These are phyloP conservation scores for Triadica sebifera DNA, from an alignment of 345 rosid species.

Conservation along the genomic window DNA sequence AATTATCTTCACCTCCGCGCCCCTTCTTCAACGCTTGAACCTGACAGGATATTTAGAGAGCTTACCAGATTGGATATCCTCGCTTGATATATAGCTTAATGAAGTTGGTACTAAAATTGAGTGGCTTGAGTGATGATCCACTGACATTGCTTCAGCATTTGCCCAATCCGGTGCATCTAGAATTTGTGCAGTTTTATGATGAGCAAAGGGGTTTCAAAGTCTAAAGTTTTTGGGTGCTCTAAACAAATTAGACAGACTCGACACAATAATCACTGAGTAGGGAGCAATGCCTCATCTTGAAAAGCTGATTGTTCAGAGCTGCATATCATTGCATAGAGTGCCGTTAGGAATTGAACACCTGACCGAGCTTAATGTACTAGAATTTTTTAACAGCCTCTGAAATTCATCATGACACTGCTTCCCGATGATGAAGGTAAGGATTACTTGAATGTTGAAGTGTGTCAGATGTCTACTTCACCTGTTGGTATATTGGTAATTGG, in stretches of 20 bases:
- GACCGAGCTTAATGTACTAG: constrained; percentile 17
- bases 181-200: constrained; percentile 17
- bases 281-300: constrained; percentile 33
- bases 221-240: constrained; percentile 26
- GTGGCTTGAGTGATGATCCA: constrained; percentile 21
- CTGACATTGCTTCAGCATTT: constrained; percentile 12
- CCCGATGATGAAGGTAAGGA: constrained; percentile 9
- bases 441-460: neutral
- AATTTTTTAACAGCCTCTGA: constrained; percentile 21
- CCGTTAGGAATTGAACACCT: constrained; percentile 28
- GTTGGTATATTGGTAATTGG: constrained; percentile 1
- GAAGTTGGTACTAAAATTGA: constrained; percentile 20
- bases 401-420: constrained; percentile 4
- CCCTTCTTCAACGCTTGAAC: constrained; percentile 25
- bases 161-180: constrained; percentile 30
- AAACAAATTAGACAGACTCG: constrained; percentile 12
- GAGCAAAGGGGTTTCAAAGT: constrained; percentile 21
- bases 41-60: constrained; percentile 22
- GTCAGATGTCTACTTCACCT: constrained; percentile 11
- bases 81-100: constrained; percentile 23
- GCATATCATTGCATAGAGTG: constrained; percentile 18
- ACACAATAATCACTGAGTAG: constrained; percentile 13
- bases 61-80: constrained; percentile 30
- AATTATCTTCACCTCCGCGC: constrained; percentile 29
- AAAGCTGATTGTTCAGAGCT: constrained; percentile 18